A percentile compares a stretch with the other conserved stretches of the same genome.
phyloP scores from a whole-genome alignment of 163 green algal genomes.

The Trebouxia gelatinosa region DNA sequence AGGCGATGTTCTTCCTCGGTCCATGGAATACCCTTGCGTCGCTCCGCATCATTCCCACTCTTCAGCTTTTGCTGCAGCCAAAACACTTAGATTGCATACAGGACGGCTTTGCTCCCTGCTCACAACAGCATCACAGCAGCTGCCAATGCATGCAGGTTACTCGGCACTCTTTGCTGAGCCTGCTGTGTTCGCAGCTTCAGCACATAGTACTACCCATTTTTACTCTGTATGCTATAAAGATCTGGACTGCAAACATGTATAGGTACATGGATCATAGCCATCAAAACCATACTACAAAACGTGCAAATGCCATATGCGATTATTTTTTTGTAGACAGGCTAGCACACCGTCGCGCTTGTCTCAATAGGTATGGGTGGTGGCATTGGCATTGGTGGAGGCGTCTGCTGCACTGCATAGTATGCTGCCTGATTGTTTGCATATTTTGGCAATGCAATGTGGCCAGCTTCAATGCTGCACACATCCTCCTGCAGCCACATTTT shows the following conservation, averaged over 20 bases:
- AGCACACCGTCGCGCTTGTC: conserved; percentile 23
- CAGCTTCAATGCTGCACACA: conserved; percentile 62
- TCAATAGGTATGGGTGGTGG: conserved; percentile 27
- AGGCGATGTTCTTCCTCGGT: conserved; percentile 92
- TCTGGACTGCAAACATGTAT: too few species aligned
- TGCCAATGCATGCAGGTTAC: not conserved
- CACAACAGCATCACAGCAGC: too few species aligned
- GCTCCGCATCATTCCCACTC: conserved; percentile 64
- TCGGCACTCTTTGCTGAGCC: too few species aligned
- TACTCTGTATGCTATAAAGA: too few species aligned
- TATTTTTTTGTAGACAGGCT: not conserved
- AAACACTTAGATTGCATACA: conserved; percentile 9
- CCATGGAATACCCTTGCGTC: conserved; percentile 91
- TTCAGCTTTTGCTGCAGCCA: conserved; percentile 36
- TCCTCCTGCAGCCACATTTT: too few species aligned
- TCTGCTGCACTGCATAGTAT: conserved; percentile 12
- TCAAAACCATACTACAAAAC: not conserved
- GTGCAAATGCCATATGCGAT: too few species aligned
- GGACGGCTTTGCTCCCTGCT: not conserved
- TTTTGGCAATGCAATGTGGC: conserved; percentile 52
- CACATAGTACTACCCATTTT: too few species aligned
- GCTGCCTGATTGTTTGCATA: conserved; percentile 45
- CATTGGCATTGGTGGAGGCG: conserved; percentile 25
- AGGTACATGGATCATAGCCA: not conserved
- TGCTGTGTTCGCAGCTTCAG: too few species aligned